Conservation (phyloP, 2,329 filamentous ascomycete genomes). For the Fusarium armeniacum region DNA sequence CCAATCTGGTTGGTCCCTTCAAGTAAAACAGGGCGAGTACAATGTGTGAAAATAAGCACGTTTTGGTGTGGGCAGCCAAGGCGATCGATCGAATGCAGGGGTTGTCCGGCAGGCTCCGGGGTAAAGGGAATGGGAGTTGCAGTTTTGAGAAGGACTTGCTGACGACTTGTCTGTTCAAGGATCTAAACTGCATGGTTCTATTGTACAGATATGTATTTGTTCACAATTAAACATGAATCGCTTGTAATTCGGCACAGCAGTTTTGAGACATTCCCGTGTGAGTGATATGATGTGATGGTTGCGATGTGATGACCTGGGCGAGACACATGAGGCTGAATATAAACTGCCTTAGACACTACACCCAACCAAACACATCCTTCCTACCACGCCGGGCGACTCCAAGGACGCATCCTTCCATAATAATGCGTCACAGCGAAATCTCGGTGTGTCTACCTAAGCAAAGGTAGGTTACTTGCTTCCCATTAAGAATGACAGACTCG, state of each 20-base stretch:
- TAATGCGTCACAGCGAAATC: neutral
- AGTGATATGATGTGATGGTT: neutral
- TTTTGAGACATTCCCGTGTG: neutral
- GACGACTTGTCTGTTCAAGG: slow-evolving; percentile 22
- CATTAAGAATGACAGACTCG: neutral
- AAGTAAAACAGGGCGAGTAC: slow-evolving; percentile 26
- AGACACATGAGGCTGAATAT: slow-evolving; percentile 34
- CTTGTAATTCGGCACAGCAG: neutral
- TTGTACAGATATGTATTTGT: neutral
- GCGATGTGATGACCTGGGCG: neutral
- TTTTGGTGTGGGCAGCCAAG: slow-evolving; percentile 24
- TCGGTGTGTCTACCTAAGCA: neutral
- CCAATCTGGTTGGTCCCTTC: neutral
- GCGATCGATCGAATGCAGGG: slow-evolving; percentile 27
- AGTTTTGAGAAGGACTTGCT: neutral
- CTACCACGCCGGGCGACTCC: slow-evolving; percentile 17
- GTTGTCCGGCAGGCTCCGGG: slow-evolving; percentile 1
- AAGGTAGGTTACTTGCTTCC: neutral
- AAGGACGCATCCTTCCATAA: slow-evolving; percentile 29
- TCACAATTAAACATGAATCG: neutral
- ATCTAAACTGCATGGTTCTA: neutral
- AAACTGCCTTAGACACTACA: slow-evolving; percentile 29
- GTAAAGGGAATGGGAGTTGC: slow-evolving; percentile 11
- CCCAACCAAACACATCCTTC: slow-evolving; percentile 1
- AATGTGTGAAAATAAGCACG: slow-evolving; percentile 6